Evolutionary conservation across 2,329 filamentous ascomycete species (phyloP).

Genomic region (Scorias spongiosa): DNA sequence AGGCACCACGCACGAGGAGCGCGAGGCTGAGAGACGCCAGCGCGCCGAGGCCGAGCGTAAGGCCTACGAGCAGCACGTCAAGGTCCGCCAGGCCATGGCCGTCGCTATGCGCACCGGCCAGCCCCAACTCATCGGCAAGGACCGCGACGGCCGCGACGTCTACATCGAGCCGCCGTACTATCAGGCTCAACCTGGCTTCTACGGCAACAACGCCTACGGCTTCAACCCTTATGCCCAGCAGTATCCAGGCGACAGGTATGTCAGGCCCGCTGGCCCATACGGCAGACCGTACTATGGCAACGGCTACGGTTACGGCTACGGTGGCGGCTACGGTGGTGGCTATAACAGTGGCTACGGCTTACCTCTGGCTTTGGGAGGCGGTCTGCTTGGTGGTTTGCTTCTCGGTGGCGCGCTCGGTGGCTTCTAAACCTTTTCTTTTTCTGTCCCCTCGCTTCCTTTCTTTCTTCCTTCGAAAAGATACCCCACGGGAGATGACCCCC

Average conservation of each 20-base stretch:
- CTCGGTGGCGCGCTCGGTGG: slow-evolving; percentile 2
- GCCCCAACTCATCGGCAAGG: slow-evolving; percentile 40
- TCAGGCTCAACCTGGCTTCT: background rate
- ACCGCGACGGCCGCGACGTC: slow-evolving; percentile 38
- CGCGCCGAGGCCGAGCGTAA: slow-evolving; percentile 36
- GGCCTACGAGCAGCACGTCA: slow-evolving; percentile 38
- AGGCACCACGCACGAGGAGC: slow-evolving; percentile 39
- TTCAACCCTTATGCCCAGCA: slow-evolving; percentile 28
- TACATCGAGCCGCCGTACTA: slow-evolving; percentile 42
- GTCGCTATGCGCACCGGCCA: slow-evolving; percentile 38
- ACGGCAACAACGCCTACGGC: slow-evolving; percentile 8
- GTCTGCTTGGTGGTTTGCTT: slow-evolving; percentile 31
- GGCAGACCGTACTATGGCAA: slow-evolving; percentile 24
- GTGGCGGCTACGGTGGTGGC: slow-evolving; percentile 17
- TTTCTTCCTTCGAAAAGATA: too few species aligned
- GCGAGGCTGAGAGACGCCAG: slow-evolving; percentile 29
- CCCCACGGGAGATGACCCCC: too few species aligned
- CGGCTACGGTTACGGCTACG: background rate
- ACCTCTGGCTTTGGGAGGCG: slow-evolving; percentile 31
- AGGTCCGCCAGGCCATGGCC: slow-evolving; percentile 35
- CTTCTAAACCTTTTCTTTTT: background rate
- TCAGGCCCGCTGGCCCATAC: slow-evolving; percentile 36
- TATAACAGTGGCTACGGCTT: slow-evolving; percentile 32
- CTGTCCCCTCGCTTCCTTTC: too few species aligned
- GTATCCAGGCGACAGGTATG: slow-evolving; percentile 20